Conservation (phyloP, 306 rosid species). For the Sophora flavescens region DNA sequence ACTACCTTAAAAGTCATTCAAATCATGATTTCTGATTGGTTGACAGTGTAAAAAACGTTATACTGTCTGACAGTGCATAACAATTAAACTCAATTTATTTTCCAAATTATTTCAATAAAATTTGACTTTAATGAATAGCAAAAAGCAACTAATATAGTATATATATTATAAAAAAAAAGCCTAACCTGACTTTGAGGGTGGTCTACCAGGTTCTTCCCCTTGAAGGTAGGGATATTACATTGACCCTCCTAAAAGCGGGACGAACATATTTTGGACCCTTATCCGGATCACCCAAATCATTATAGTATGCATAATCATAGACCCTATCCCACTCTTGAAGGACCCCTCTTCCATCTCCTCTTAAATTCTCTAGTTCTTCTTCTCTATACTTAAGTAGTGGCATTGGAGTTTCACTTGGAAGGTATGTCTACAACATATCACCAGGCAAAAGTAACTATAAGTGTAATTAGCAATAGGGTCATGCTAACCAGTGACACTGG, state of each 20-base stretch:
- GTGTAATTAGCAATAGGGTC: background rate
- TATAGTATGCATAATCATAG: conserved; percentile 81
- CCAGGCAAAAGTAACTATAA: background rate
- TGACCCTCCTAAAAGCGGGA: conserved; percentile 85
- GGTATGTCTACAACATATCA: conserved; percentile 61
- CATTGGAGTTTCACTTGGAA: conserved; percentile 73
- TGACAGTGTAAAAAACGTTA: too few relatives aligned
- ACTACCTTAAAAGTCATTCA: too few relatives aligned
- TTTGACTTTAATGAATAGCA: background rate
- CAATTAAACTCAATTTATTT: too few relatives aligned
- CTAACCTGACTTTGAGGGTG: conserved; percentile 61
- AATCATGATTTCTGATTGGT: too few relatives aligned
- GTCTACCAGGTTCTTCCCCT: conserved; percentile 85
- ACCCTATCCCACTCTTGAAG: conserved; percentile 80
- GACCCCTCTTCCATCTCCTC: conserved; percentile 72
- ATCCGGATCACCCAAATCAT: conserved; percentile 73
- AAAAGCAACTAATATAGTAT: background rate
- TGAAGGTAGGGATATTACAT: conserved; percentile 74
- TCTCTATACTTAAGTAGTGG: conserved; percentile 68
- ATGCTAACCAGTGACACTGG: too few relatives aligned
- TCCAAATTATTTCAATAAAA: background rate
- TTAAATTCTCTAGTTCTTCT: conserved; percentile 69
- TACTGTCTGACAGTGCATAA: too few relatives aligned
- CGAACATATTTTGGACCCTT: conserved; percentile 58
- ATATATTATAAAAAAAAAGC: background rate